Percentiles rank a stretch among this genome's conserved stretches.
Evolutionary conservation across 805 yeast species (phyloP).

Genomic region (Maudiozyma barnettii): DNA sequence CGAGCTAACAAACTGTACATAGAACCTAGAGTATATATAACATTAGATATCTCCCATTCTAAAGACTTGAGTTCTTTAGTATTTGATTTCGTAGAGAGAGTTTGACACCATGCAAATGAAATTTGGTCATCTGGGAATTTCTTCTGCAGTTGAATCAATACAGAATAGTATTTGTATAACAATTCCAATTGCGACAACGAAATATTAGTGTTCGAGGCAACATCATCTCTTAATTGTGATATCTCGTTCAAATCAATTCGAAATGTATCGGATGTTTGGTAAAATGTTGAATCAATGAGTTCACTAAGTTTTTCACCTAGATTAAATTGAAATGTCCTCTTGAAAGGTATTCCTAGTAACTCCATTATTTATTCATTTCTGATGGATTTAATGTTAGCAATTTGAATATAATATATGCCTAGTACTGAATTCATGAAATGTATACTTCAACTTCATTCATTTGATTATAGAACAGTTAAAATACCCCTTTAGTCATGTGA

Average conservation of each 20-base stretch:
- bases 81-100: slow-evolving; percentile 46
- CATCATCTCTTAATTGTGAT: slow-evolving; percentile 35
- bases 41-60: slow-evolving; percentile 49
- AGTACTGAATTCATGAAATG: too few relatives aligned
- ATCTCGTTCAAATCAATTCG: slow-evolving; percentile 36
- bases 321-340: slow-evolving; percentile 37
- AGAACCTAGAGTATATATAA: slow-evolving; percentile 62
- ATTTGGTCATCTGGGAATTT: slow-evolving; percentile 59
- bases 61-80: slow-evolving; percentile 44
- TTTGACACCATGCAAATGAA: slow-evolving; percentile 64
- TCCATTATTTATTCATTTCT: slow-evolving; percentile 22
- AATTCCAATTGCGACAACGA: slow-evolving; percentile 31
- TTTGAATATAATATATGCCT: too few relatives aligned
- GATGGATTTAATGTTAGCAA: too few relatives aligned
- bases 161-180: slow-evolving; percentile 39
- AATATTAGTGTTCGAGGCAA: slow-evolving; percentile 28
- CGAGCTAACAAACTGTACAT: slow-evolving; percentile 49
- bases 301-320: slow-evolving; percentile 33
- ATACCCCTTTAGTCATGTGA: too few relatives aligned
- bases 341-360: slow-evolving; percentile 41
- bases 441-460: background rate
- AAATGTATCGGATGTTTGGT: slow-evolving; percentile 36
- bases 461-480: too few relatives aligned
- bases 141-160: slow-evolving; percentile 34
- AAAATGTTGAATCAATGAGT: slow-evolving; percentile 40